Evolutionary conservation across 1,284 basidiomycete genomes (phyloP), one percentile per base, ranked within the genome.

Genomic region (Chiua sp.): DNA sequence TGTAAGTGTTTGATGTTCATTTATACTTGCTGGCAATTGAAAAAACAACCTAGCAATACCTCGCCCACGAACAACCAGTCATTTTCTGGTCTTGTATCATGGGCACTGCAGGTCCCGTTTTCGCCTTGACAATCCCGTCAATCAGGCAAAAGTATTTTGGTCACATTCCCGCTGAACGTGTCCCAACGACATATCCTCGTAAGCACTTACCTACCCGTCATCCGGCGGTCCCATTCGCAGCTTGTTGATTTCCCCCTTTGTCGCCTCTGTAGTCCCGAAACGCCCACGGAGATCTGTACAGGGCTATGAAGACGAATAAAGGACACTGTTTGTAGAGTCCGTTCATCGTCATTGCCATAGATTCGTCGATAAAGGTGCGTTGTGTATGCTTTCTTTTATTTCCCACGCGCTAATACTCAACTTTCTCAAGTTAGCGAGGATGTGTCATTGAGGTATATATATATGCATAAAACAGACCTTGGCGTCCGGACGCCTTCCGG

Each of bases 21-120:
- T 10, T 7, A 1, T 12, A 12, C 23, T 32, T 56, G 4, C 13
- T 39, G 16, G 10, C 47, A 2, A 23, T 15, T 30, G 33, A 39
- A 54, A 23, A 12, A 28, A 32, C 12, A 50, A 32, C 22, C 12
- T 53, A 85, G 84, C 82, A 84, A 84, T 87, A 91, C 62, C 86
- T 90, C 70, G 94, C 95, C 39, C 96, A 98, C 80, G 95, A 98
- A 79, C 87, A 88, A 68, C 95, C 96, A 39, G 92, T 94, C 71
- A 87, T 98, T 75, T 96, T 97, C 81, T 98, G 89, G 80, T 93
- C 94, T 10, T 82, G 91, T 72, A 76, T 88, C 55, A 78, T 98
- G 61, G 96, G 95, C 49, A 71, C 79, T 56, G 79, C 85, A 75
- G 95, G 95, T 4, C 96, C 96, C 18, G 75, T 90, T 30, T 79